Evolutionary conservation across 2,329 filamentous ascomycete species (phyloP).

Genomic region (Orbilia ellipsospora): DNA sequence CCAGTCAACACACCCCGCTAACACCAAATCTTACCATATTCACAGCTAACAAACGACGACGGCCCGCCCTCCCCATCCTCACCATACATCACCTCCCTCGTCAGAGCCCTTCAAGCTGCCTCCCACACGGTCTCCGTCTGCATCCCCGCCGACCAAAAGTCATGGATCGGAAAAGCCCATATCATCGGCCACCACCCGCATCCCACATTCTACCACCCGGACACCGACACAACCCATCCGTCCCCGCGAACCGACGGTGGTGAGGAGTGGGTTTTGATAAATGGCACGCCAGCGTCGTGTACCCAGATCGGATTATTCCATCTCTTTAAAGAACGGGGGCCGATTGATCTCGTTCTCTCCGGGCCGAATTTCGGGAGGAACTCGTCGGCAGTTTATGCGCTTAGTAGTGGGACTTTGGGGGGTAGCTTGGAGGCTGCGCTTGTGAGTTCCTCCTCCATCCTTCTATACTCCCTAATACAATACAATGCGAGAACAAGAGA

Average conservation of each 20-base stretch:
- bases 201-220: slow-evolving; percentile 82
- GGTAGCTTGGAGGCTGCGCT: slow-evolving; percentile 44
- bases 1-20: slow-evolving; percentile 18
- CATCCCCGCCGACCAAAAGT: slow-evolving; percentile 88
- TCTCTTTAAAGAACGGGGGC: slow-evolving; percentile 77
- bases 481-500: not conserved
- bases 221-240: slow-evolving; percentile 70
- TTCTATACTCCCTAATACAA: not conserved
- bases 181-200: slow-evolving; percentile 89
- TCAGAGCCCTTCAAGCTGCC: slow-evolving; percentile 75
- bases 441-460: not conserved
- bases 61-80: slow-evolving; percentile 82
- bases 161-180: slow-evolving; percentile 98
- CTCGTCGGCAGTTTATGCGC: slow-evolving; percentile 80
- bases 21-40: not conserved
- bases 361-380: slow-evolving; percentile 85
- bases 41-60: slow-evolving; percentile 79
- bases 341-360: slow-evolving; percentile 79
- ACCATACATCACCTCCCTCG: slow-evolving; percentile 80
- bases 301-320: slow-evolving; percentile 85
- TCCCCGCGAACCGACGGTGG: slow-evolving; percentile 66
- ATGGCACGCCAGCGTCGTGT: slow-evolving; percentile 83
- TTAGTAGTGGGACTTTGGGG: slow-evolving; percentile 73
- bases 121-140: slow-evolving; percentile 92
- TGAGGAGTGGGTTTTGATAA: slow-evolving; percentile 83